Conservation (phyloP, 2,329 filamentous ascomycete genomes). For the Sclerotinia glacialis region DNA sequence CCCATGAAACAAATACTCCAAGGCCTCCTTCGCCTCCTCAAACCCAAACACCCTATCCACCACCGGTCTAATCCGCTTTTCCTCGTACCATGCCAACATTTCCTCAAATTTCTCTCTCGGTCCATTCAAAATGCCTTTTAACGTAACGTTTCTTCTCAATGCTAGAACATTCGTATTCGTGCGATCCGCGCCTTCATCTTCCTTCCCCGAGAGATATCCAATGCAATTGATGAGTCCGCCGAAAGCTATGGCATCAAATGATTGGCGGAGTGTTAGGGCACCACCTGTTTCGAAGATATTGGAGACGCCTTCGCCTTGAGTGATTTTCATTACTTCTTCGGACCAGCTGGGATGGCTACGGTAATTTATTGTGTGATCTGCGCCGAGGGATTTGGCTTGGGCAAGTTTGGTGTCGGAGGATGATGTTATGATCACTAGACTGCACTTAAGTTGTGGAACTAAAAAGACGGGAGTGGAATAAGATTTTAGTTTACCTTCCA, state of each 20-base stretch:
- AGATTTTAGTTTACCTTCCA: conserved; percentile 43
- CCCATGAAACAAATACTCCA: conserved; percentile 48
- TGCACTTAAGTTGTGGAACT: not conserved
- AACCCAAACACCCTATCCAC: conserved; percentile 50
- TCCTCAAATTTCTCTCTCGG: conserved; percentile 55
- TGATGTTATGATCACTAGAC: conserved; percentile 52
- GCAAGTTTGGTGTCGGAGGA: conserved; percentile 52
- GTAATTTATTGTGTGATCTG: conserved; percentile 54
- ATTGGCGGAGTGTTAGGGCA: conserved; percentile 50
- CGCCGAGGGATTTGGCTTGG: conserved; percentile 48
- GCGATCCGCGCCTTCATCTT: conserved; percentile 53
- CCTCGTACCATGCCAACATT: conserved; percentile 49
- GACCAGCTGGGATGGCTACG: conserved; percentile 52
- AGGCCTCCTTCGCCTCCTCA: conserved; percentile 47
- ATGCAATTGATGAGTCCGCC: conserved; percentile 54
- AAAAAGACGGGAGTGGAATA: no score
- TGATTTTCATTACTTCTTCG: conserved; percentile 47
- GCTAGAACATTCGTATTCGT: conserved; percentile 59
- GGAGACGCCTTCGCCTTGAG: conserved; percentile 48
- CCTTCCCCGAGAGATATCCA: conserved; percentile 51
- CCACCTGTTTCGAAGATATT: conserved; percentile 56
- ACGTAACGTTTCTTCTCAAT: conserved; percentile 46
- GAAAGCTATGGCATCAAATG: conserved; percentile 52
- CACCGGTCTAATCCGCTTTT: conserved; percentile 47
- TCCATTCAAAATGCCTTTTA: conserved; percentile 60